These are phyloP conservation scores for Paecilomyces fulvus DNA, from an alignment of 2,329 filamentous ascomycete genomes.

Conservation along the genomic window DNA sequence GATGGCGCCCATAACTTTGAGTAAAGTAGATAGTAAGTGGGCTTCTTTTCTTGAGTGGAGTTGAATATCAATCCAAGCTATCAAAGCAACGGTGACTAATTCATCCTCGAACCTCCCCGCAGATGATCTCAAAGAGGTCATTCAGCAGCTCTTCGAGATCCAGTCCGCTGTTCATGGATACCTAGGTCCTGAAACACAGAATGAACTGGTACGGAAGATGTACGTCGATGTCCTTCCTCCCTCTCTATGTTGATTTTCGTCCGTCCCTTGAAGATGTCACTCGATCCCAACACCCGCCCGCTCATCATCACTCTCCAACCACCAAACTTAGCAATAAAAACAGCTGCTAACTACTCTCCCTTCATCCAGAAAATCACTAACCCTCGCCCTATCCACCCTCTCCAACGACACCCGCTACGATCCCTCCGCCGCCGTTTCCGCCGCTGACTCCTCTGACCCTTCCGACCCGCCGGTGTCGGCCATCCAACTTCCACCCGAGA, in stretches of 20 bases:
- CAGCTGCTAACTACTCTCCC: neutral
- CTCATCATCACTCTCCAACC: conserved; percentile 3
- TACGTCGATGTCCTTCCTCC: conserved; percentile 17
- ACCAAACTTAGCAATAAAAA: conserved; percentile 4
- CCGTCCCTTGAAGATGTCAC: neutral
- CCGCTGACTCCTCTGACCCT: conserved; percentile 1
- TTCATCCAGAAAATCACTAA: conserved; percentile 39
- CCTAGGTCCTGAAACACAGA: conserved; percentile 47
- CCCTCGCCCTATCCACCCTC: conserved; percentile 47
- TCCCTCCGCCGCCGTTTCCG: conserved; percentile 10
- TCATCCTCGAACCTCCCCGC: conserved; percentile 1
- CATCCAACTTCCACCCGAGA: conserved; percentile 51
- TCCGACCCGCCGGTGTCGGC: conserved; percentile 38
- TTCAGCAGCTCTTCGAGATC: conserved; percentile 55
- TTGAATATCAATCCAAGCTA: neutral
- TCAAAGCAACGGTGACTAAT: neutral
- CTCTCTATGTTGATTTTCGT: neutral
- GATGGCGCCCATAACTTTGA: conserved; percentile 30
- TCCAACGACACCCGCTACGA: conserved; percentile 31
- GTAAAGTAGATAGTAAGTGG: conserved; percentile 25
- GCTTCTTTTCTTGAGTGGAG: neutral
- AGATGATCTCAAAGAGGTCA: conserved; percentile 52
- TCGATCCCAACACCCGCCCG: neutral
- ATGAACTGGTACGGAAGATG: conserved; percentile 52
- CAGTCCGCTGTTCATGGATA: conserved; percentile 52